phyloP scores from a whole-genome alignment of 192 early-diverging fungal species.

The Linderina pennispora region DNA sequence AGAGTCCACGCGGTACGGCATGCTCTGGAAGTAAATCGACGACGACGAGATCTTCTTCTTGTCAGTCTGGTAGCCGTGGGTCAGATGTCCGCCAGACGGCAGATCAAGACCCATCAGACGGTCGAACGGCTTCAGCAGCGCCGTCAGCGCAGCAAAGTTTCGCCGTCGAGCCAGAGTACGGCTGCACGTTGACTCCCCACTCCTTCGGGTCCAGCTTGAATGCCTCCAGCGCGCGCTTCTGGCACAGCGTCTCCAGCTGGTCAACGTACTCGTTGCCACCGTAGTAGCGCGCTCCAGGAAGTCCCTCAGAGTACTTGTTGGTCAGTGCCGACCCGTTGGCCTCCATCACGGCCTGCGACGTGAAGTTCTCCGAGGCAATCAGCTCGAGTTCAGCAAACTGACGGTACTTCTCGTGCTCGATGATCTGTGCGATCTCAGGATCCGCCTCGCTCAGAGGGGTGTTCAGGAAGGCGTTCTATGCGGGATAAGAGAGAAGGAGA shows the following conservation, averaged over 20 bases:
- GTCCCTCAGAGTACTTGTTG: conserved; percentile 99
- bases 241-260: conserved; percentile 92
- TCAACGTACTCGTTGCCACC: conserved; percentile 99
- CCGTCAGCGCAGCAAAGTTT: conserved; percentile 98
- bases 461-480: conserved; percentile 83
- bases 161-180: conserved; percentile 98
- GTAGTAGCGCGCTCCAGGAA: conserved; percentile 98
- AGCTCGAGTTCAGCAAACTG: conserved; percentile 98
- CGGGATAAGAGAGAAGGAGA: neutral
- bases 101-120: conserved; percentile 99
- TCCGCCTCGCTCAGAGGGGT: conserved; percentile 87
- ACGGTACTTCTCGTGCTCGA: conserved; percentile 97
- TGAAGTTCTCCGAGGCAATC: conserved; percentile 99
- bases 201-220: conserved; percentile 81
- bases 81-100: conserved; percentile 99
- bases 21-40: conserved; percentile 99
- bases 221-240: conserved; percentile 88
- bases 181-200: conserved; percentile 99
- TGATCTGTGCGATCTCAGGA: conserved; percentile 85
- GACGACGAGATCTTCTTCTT: conserved; percentile 99
- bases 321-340: conserved; percentile 98
- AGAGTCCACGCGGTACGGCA: conserved; percentile 94
- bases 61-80: conserved; percentile 98
- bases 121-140: conserved; percentile 92
- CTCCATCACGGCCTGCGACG: conserved; percentile 99